Evolutionary conservation across 2,329 filamentous ascomycete species (phyloP).

Genomic region (Ophiosphaerella narmari): DNA sequence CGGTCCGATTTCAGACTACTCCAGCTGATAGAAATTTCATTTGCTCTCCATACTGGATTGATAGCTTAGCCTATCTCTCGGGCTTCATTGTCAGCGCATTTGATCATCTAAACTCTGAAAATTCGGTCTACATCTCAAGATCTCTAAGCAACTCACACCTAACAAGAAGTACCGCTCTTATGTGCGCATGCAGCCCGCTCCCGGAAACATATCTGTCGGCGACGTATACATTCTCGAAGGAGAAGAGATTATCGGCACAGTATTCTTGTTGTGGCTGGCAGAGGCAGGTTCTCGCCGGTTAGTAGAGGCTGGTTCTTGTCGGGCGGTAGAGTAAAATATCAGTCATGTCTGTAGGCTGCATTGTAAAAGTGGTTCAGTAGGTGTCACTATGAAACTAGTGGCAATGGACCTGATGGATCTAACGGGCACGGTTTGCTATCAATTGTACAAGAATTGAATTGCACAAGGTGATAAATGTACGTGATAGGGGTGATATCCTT

Average conservation of each 20-base stretch:
- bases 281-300: no score
- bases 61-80: constrained; percentile 61
- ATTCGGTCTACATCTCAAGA: constrained; percentile 65
- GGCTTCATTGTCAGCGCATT: constrained; percentile 66
- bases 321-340: no score
- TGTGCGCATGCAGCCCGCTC: constrained; percentile 64
- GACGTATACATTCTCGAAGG: constrained; percentile 66
- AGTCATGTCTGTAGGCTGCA: no score
- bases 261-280: no score
- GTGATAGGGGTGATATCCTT: no score
- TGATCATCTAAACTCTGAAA: constrained; percentile 62
- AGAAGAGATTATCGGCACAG: constrained; percentile 62
- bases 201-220: constrained; percentile 61
- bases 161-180: constrained; percentile 63
- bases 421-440: no score
- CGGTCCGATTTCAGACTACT: constrained; percentile 60
- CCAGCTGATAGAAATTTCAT: constrained; percentile 61
- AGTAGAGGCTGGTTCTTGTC: no score
- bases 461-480: no score
- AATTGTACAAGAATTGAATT: no score
- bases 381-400: no score
- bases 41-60: constrained; percentile 64
- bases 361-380: no score
- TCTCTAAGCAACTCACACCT: constrained; percentile 57
- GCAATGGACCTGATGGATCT: no score